These are phyloP conservation scores for Eucalyptus erythrocorys DNA, from an alignment of 345 rosid species.

Conservation along the genomic window DNA sequence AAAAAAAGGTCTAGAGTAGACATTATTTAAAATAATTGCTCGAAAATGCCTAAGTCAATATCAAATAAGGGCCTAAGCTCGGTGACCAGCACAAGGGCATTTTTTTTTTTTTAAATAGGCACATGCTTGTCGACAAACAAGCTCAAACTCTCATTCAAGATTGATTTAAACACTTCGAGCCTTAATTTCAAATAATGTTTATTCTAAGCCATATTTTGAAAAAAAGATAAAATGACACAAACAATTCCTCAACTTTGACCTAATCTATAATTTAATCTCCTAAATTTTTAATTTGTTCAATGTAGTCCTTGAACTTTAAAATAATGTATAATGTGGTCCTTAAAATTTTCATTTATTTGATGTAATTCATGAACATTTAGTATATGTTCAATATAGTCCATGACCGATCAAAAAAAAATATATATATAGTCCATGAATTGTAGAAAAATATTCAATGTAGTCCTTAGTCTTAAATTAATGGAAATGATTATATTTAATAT, in stretches of 20 bases:
- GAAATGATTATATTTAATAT: rapidly evolving
- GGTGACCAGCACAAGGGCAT: rapidly evolving
- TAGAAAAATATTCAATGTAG: rapidly evolving
- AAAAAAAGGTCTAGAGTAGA: too few species aligned
- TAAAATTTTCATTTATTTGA: too few species aligned
- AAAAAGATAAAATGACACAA: too few species aligned
- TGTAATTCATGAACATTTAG: rapidly evolving
- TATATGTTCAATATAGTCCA: too few species aligned
- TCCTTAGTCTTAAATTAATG: rapidly evolving
- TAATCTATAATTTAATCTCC: too few species aligned
- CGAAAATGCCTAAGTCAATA: neutral
- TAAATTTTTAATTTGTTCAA: too few species aligned
- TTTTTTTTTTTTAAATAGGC: neutral
- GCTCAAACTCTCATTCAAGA: neutral
- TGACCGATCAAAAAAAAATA: too few species aligned
- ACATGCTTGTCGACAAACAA: rapidly evolving
- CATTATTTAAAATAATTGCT: too few species aligned
- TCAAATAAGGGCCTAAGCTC: rapidly evolving
- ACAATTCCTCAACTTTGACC: rapidly evolving
- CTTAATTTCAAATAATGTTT: too few species aligned
- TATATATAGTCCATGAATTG: too few species aligned
- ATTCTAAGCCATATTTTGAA: too few species aligned
- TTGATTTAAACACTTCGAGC: neutral
- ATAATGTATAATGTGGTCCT: too few species aligned
- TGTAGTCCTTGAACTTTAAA: rapidly evolving